Evolutionary conservation across 768 basidiomycete genomes (phyloP).

Genomic region (Phylloporus rhodoxanthus): DNA sequence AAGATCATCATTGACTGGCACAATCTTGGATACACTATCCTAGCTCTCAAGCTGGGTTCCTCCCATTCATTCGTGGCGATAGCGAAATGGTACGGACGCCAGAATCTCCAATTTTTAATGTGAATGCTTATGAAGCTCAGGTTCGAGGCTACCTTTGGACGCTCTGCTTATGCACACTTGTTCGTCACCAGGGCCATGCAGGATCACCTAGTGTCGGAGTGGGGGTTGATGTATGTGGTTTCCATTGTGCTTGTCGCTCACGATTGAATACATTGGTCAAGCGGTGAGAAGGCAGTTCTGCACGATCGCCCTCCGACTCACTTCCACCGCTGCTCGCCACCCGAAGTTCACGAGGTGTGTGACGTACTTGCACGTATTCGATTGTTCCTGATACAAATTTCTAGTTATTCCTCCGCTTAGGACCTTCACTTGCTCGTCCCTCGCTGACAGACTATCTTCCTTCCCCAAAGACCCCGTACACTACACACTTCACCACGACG

Average conservation of each 20-base stretch:
- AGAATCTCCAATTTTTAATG: background rate
- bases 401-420: slow-evolving; percentile 49
- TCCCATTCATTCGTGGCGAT: slow-evolving; percentile 65
- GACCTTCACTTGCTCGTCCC: slow-evolving; percentile 33
- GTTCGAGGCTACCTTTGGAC: slow-evolving; percentile 80
- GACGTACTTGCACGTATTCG: background rate
- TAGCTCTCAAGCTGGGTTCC: slow-evolving; percentile 73
- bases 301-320: slow-evolving; percentile 87
- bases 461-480: slow-evolving; percentile 44
- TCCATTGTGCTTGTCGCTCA: background rate
- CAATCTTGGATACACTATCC: slow-evolving; percentile 91
- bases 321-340: slow-evolving; percentile 66
- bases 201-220: slow-evolving; percentile 60
- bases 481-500: slow-evolving; percentile 55
- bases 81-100: slow-evolving; percentile 57
- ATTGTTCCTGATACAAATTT: background rate
- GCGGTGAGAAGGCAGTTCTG: slow-evolving; percentile 73
- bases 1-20: slow-evolving; percentile 99
- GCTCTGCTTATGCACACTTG: slow-evolving; percentile 77
- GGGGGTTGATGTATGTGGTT: slow-evolving; percentile 65
- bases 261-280: slow-evolving; percentile 28
- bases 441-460: slow-evolving; percentile 49
- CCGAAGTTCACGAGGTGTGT: slow-evolving; percentile 72
- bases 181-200: slow-evolving; percentile 92
- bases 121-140: slow-evolving; percentile 37